phyloP scores from a whole-genome alignment of 2,329 filamentous ascomycete genomes.

The Ophiostoma angusticollis region DNA sequence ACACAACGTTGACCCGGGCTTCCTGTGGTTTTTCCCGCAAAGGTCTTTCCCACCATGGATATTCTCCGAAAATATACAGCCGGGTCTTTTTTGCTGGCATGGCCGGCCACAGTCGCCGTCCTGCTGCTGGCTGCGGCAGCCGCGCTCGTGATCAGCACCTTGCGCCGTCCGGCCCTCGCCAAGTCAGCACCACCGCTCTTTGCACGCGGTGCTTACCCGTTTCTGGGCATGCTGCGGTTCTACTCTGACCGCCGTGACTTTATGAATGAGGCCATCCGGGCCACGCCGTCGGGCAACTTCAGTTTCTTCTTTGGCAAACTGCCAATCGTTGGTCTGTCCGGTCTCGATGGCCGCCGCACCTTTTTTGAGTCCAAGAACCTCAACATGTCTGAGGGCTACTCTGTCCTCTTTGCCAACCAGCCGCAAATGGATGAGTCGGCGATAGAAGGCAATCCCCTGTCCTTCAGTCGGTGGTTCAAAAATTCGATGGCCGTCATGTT shows the following conservation, averaged over 20 bases:
- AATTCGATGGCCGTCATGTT: slow-evolving; percentile 23
- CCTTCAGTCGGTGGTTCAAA: slow-evolving; percentile 19
- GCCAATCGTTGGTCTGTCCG: slow-evolving; percentile 30
- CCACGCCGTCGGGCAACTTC: slow-evolving; percentile 30
- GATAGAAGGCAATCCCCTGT: neutral
- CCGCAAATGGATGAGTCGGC: slow-evolving; percentile 14
- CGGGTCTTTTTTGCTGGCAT: slow-evolving; percentile 7
- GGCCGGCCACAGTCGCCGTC: slow-evolving; percentile 14
- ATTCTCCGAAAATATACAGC: neutral
- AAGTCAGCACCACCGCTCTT: slow-evolving; percentile 2
- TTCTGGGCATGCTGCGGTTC: slow-evolving; percentile 32
- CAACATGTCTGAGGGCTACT: slow-evolving; percentile 29
- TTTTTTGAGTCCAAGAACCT: slow-evolving; percentile 34
- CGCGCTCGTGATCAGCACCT: neutral
- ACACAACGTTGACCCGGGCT: too few relatives aligned
- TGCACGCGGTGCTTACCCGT: slow-evolving; percentile 20
- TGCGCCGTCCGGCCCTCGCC: slow-evolving; percentile 7
- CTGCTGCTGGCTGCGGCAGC: slow-evolving; percentile 10
- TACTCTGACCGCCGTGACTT: slow-evolving; percentile 35
- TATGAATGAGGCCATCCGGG: slow-evolving; percentile 20
- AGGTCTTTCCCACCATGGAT: neutral
- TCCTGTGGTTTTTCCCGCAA: too few relatives aligned
- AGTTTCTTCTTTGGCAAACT: slow-evolving; percentile 36
- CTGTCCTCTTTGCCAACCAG: slow-evolving; percentile 20
- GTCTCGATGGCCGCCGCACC: slow-evolving; percentile 27